Evolutionary conservation across 805 yeast genomes (phyloP).

Genomic region (Starmerella tilneyi): DNA sequence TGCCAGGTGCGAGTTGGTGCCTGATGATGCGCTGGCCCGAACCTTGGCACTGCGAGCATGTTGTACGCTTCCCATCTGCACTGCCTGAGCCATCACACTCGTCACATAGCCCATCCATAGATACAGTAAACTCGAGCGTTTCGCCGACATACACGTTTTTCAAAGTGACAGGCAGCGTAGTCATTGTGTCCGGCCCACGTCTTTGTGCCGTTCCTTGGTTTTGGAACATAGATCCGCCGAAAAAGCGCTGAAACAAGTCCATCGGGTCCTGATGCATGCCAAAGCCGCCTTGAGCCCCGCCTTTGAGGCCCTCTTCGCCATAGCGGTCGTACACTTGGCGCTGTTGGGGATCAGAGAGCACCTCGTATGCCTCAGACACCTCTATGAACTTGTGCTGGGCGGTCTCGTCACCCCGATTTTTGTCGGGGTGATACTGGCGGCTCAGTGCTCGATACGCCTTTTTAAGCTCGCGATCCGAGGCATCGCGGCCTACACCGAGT

Average conservation of each 20-base stretch:
- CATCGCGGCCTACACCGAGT: constrained; percentile 58
- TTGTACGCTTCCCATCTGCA: constrained; percentile 58
- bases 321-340: constrained; percentile 57
- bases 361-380: constrained; percentile 88
- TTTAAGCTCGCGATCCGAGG: constrained; percentile 72
- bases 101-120: constrained; percentile 65
- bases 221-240: constrained; percentile 35
- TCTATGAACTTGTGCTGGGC: constrained; percentile 83
- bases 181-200: constrained; percentile 54
- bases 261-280: constrained; percentile 39
- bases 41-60: constrained; percentile 66
- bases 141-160: constrained; percentile 64
- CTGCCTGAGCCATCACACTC: constrained; percentile 80
- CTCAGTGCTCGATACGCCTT: constrained; percentile 73
- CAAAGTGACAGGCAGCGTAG: constrained; percentile 47
- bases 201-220: constrained; percentile 26
- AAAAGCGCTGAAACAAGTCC: constrained; percentile 57
- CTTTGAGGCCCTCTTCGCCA: constrained; percentile 66
- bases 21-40: constrained; percentile 55
- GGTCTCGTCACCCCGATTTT: constrained; percentile 54
- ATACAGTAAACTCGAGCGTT: constrained; percentile 47
- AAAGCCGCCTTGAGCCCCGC: constrained; percentile 16
- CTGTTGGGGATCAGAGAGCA: constrained; percentile 61
- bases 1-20: constrained; percentile 77
- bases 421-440: constrained; percentile 89